These are phyloP conservation scores for Adansonia rubrostipa DNA, from an alignment of 441 rosid species.

Conservation along the genomic window DNA sequence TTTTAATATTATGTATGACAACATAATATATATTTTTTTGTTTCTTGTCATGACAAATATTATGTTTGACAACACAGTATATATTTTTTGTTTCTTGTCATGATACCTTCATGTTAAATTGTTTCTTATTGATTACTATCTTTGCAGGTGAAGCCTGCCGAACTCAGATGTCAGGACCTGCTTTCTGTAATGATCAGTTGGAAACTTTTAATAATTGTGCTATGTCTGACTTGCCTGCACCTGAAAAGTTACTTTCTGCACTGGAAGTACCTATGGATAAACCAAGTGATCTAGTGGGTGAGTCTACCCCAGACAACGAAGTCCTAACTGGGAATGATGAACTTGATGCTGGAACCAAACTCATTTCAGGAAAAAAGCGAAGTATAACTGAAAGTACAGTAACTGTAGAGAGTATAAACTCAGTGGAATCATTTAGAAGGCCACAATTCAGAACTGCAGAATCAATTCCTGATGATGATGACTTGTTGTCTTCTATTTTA, in stretches of 20 bases:
- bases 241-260: slow-evolving; percentile 77
- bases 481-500: slow-evolving; percentile 90
- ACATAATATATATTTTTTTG: not conserved
- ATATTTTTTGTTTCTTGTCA: no score
- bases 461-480: slow-evolving; percentile 93
- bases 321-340: slow-evolving; percentile 44
- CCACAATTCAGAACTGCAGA: slow-evolving; percentile 56
- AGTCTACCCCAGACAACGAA: slow-evolving; percentile 72
- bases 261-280: slow-evolving; percentile 51
- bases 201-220: slow-evolving; percentile 40
- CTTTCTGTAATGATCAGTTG: slow-evolving; percentile 43
- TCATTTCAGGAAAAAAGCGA: slow-evolving; percentile 71
- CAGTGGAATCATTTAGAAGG: slow-evolving; percentile 71
- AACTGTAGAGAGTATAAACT: slow-evolving; percentile 68
- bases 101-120: no score
- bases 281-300: slow-evolving; percentile 54
- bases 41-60: no score
- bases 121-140: no score
- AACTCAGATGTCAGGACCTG: slow-evolving; percentile 45
- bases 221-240: slow-evolving; percentile 65
- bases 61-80: no score
- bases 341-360: slow-evolving; percentile 43
- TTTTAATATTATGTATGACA: not conserved
- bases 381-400: slow-evolving; percentile 78
- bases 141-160: slow-evolving; percentile 44